Conservation (phyloP, 2,329 filamentous ascomycete genomes). For the Simplicillium aogashimaense region DNA sequence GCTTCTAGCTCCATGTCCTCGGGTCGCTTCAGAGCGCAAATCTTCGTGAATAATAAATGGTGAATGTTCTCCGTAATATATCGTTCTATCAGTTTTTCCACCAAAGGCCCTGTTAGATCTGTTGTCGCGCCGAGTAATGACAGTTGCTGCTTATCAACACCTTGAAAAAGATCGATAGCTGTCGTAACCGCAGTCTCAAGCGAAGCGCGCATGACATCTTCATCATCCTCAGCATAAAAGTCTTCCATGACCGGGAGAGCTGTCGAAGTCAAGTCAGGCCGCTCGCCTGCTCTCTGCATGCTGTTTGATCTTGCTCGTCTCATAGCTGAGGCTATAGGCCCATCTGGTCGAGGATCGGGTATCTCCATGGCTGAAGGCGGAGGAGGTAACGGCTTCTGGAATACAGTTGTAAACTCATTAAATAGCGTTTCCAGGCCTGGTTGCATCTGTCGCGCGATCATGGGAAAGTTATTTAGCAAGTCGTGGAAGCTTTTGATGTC, state of each 20-base stretch:
- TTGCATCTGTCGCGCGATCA: constrained; percentile 96
- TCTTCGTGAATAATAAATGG: constrained; percentile 73
- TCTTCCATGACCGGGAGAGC: constrained; percentile 45
- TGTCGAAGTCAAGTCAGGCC: constrained; percentile 11
- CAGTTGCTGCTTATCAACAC: constrained; percentile 89
- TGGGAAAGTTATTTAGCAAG: constrained; percentile 80
- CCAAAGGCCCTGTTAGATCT: constrained; percentile 80
- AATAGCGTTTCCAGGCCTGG: constrained; percentile 82
- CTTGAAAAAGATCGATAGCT: constrained; percentile 91
- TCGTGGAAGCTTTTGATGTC: constrained; percentile 88
- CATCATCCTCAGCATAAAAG: constrained; percentile 78
- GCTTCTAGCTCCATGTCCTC: constrained; percentile 84
- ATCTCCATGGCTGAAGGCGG: constrained; percentile 54
- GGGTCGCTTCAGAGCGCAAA: constrained; percentile 66
- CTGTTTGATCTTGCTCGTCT: constrained; percentile 46
- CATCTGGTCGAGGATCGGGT: constrained; percentile 47
- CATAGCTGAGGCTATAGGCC: constrained; percentile 44
- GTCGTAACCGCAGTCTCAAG: constrained; percentile 86
- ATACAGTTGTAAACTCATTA: constrained; percentile 75
- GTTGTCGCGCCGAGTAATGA: constrained; percentile 88
- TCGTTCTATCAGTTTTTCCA: constrained; percentile 89
- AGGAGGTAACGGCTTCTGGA: constrained; percentile 75
- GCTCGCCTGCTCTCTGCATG: constrained; percentile 18
- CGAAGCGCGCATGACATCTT: constrained; percentile 79
- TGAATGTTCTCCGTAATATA: constrained; percentile 93